phyloP scores from a whole-genome alignment of 1,139 yeast species.

The Scheffersomyces titani region DNA sequence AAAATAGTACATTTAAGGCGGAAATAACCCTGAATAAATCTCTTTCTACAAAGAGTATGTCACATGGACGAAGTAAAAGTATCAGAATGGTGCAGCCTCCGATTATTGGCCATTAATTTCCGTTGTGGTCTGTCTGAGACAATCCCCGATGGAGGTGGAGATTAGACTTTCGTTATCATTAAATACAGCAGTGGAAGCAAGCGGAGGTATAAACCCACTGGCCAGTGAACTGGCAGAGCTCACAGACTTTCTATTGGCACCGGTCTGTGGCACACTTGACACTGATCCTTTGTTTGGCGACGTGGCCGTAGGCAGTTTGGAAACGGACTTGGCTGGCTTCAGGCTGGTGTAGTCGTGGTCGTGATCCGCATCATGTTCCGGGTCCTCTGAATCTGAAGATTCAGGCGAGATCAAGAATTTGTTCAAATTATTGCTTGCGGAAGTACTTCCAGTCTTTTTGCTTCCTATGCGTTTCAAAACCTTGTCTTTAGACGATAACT shows the following conservation, averaged over 20 bases:
- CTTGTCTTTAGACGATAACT: conserved; percentile 25
- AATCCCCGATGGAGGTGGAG: conserved; percentile 41
- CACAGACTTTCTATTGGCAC: conserved; percentile 11
- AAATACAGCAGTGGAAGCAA: conserved; percentile 1
- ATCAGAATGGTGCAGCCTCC: not conserved
- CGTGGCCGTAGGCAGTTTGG: not conserved
- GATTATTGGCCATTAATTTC: conserved; percentile 33
- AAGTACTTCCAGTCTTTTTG: conserved; percentile 9
- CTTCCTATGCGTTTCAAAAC: conserved; percentile 10
- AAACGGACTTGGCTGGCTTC: not conserved
- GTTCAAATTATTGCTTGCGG: not conserved
- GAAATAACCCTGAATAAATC: not conserved
- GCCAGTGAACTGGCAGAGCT: conserved; percentile 10
- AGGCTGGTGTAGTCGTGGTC: conserved; percentile 9
- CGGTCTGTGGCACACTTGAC: conserved; percentile 2
- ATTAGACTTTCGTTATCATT: conserved; percentile 33
- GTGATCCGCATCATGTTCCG: not conserved
- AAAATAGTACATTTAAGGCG: not conserved
- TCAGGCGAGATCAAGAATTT: conserved; percentile 24
- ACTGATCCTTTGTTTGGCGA: not conserved
- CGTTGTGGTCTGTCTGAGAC: conserved; percentile 39
- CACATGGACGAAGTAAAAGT: not conserved
- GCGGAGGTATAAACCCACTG: conserved; percentile 2
- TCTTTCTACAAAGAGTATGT: not conserved
- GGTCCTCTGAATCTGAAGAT: conserved; percentile 15